Evolutionary conservation across 2,329 filamentous ascomycete species (phyloP), one percentile per base, ranked within the genome.

Genomic region (Erysiphe pulchra): DNA sequence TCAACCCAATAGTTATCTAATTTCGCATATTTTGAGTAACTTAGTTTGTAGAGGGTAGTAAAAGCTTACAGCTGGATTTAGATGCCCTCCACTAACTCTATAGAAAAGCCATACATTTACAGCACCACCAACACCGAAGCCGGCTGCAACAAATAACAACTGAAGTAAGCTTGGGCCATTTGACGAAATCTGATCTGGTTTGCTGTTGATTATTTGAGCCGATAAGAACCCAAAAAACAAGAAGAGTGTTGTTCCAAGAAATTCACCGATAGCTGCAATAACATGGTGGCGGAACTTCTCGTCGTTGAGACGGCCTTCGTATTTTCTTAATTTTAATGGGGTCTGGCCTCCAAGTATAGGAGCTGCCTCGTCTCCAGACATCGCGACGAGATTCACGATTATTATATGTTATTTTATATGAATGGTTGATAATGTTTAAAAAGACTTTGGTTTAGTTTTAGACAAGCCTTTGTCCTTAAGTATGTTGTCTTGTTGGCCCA

Each of bases 71-170:
- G 59, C 59, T 1, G 65, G 65, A 47, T 68, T 68, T 52, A 69
- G 67, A 18, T 67, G 55, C 4, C 65, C 65, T 11, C 66, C 66
- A 0, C 62, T 64, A 14, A 69, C 58, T 28, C 66, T 61, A 52
- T 63, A 69, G 51, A 69, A 69, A 0, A 67, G 61, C 67, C 67
- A 70, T 2, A 65, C 65, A 51, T 70, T 70, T 47, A 66, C 65
- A 4, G 63, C 62, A 43, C 69, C 56, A 14, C 39, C 49, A 42
- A 50, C 54, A 12, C 53, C 56, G 43, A 57, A 57, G 28, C 39
- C 46, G 43, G 49, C 57, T 61, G 44, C 34, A 11, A 40, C 44
- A 24, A 40, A 40, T 4, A 61, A 40, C 11, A 50, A 31, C 20
- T 49, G 44, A 28, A 47, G 44, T 12, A 47, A 41, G 20, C 42